Evolutionary conservation across 176 grass and related monocot genomes (phyloP), one percentile per base, ranked within the genome.

Genomic region (Carex pumila): DNA sequence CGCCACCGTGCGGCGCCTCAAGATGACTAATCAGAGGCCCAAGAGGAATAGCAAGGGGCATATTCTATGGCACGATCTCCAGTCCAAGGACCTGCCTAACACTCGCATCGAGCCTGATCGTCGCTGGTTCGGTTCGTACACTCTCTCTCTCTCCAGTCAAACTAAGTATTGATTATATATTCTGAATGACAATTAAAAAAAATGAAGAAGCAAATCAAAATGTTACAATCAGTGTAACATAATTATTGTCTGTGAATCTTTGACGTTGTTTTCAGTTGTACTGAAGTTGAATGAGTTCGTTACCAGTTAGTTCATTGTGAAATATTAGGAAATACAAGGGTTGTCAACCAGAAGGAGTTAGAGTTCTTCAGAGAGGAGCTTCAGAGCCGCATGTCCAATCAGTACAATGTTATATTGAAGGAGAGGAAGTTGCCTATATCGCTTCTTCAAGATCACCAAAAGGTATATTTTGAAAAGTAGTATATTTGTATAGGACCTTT

Each of bases 351-450:
- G 77, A 91, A 90, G 91, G 85, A 90, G 61, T 89, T 98, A 29
- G 92, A 89, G 72, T 88, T 94, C 75, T 98, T 93, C 32, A 84
- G 95, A 61, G 86, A 98, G 36, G 92, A 90, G 73, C 84, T 94
- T 61, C 43, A 88, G 82, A 90, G 43, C 15, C 84, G 83, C 11
- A 77, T 94, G 58, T 82, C 92, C 10, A 94, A 91, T 87, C 91
- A 98, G 85, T 98, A 93, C 75, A 93, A 89, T 83, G 91, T 98
- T 43, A 90, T 98, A 68, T 22, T 98, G 61, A 94, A 98, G 89
- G 89, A 87, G 49, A 63, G 85, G 75, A 94, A 94, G 80, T 83
- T 98, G 52, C 91, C 92, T 0, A 71, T 98, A 21, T 89, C 91
- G 7, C 95, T 95, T 76, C 66, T 98, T 56, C 72, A 83, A 65